Evolutionary conservation across 768 basidiomycete species (phyloP).

Genomic region (Phlegmacium glaucopus): DNA sequence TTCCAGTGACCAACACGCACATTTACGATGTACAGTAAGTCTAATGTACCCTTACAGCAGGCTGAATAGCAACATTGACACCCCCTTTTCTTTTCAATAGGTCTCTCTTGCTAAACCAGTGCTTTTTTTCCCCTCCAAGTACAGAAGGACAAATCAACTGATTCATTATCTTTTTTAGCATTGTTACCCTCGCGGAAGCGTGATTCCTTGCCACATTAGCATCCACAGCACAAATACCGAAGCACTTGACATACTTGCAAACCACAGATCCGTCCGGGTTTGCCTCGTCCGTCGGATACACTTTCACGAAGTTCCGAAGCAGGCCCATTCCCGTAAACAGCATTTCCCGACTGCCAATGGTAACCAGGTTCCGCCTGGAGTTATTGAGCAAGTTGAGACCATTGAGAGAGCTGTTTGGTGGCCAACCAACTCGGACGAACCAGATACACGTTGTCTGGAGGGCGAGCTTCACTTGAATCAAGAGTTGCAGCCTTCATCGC

Average conservation of each 20-base stretch:
- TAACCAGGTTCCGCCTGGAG: neutral
- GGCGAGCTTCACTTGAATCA: constrained; percentile 32
- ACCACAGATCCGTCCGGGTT: constrained; percentile 21
- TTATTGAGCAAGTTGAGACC: constrained; percentile 9
- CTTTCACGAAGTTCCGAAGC: constrained; percentile 16
- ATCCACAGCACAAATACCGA: constrained; percentile 25
- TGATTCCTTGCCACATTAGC: constrained; percentile 33
- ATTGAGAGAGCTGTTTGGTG: constrained; percentile 29
- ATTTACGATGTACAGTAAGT: constrained; percentile 27
- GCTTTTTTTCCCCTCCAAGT: constrained; percentile 4
- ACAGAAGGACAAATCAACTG: neutral
- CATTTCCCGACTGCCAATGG: neutral
- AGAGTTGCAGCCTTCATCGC: constrained; percentile 26
- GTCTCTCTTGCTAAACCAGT: constrained; percentile 36
- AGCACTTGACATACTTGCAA: constrained; percentile 27
- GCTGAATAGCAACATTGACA: neutral
- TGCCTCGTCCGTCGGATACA: constrained; percentile 27
- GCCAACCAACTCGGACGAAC: constrained; percentile 3
- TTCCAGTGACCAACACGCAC: constrained; percentile 18
- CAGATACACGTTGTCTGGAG: constrained; percentile 17
- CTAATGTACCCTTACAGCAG: neutral
- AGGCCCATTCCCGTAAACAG: constrained; percentile 2
- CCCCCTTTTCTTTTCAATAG: constrained; percentile 12
- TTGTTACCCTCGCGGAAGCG: constrained; percentile 35
- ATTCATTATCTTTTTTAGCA: constrained; percentile 15